phyloP scores from a whole-genome alignment of 441 rosid genomes.

The Populus hybrid region DNA sequence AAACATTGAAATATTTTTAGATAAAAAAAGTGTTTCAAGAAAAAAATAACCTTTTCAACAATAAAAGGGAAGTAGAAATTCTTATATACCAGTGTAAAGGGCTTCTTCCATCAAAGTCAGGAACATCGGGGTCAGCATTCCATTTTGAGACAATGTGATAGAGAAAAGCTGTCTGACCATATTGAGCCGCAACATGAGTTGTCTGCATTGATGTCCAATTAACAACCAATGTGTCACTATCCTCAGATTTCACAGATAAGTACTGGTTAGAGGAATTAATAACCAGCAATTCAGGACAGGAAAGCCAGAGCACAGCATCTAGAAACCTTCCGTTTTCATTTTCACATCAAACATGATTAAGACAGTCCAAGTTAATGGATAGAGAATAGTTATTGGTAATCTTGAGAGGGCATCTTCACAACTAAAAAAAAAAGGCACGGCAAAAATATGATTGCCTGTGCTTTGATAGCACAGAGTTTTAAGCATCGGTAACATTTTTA shows the following conservation, averaged over 20 bases:
- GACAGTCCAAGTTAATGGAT: neutral
- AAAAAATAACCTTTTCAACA: slow-evolving; percentile 6
- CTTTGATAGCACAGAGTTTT: neutral
- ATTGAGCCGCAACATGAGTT: slow-evolving; percentile 95
- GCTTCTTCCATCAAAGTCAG: slow-evolving; percentile 88
- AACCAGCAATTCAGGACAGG: neutral
- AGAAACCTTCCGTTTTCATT: neutral
- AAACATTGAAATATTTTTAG: neutral
- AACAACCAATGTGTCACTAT: slow-evolving; percentile 18
- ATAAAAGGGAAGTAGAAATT: slow-evolving; percentile 12
- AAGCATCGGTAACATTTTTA: neutral
- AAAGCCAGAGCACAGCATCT: neutral
- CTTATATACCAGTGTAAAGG: slow-evolving; percentile 82
- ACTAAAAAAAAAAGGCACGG: neutral
- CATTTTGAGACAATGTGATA: slow-evolving; percentile 87
- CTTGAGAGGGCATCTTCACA: neutral
- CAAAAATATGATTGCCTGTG: neutral
- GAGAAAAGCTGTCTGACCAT: slow-evolving; percentile 95
- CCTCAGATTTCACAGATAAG: neutral
- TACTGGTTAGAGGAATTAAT: neutral
- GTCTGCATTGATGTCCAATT: slow-evolving; percentile 49
- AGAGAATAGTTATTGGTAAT: neutral
- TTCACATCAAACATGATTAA: neutral
- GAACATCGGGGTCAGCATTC: slow-evolving; percentile 91
- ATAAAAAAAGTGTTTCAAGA: neutral